Base-by-base conservation (phyloP, 2,329 filamentous ascomycete genomes). In the Tolypocladium paradoxum region DNA sequence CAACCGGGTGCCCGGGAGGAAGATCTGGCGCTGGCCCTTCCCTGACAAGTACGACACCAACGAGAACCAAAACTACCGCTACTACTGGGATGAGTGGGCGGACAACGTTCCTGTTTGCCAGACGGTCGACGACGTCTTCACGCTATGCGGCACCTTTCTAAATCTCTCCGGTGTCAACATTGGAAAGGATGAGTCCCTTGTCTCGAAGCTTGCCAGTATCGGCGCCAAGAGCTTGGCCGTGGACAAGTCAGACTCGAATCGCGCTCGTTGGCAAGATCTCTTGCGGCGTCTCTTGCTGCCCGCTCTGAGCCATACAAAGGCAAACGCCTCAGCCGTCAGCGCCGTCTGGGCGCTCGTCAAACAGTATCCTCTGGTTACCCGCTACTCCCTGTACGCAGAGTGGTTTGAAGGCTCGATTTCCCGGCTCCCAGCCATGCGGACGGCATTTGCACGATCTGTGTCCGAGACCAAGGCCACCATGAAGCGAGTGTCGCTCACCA, bases 71-170 rank as follows among this genome's bases (percentile, higher is more conserved):
- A 81, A 87, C 51, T 97, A 96, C 67, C 83, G 87, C 35, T 97
- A 95, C 66, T 99, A 99, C 68, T 96, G 93, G 84, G 90, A 96
- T 55, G 93, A 97, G 61, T 99, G 93, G 93, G 79, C 84, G 2
- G 92, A 97, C 68, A 95, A 93, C 58, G 78, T 99, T 47, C 95
- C 93, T 0, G 73, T 96, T 22, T 99, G 93, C 64, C 91, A 95
- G 66, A 87, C 77, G 2, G 83, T 96, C 6, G 90, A 96, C 57
- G 93, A 99, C 64, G 79, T 99, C 16, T 93, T 97, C 67, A 84
- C 85, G 2, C 79, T 96, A 0, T 95, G 90, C 68, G 81, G 83
- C 54, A 91, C 90, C 1, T 78, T 99, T 24, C 74, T 96, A 47
- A 95, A 93, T 58, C 73, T 92, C 27, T 87, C 91, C 0, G 92